Percentiles rank a stretch among this genome's conserved stretches.
Evolutionary conservation across 345 rosid genomes (phyloP).

Genomic region (Ricinus communis): DNA sequence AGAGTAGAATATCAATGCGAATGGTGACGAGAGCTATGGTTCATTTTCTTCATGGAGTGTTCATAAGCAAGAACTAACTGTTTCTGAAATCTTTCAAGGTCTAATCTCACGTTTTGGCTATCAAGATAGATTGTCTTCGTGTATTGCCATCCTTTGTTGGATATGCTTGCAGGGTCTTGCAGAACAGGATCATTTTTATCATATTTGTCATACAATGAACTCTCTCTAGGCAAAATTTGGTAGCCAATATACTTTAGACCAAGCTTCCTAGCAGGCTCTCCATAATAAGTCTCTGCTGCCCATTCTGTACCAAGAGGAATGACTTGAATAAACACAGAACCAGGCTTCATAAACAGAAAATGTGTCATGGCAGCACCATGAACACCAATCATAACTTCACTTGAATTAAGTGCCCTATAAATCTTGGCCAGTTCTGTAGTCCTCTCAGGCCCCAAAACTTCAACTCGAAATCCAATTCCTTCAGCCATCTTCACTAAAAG

Average conservation of each 20-base stretch:
- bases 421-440: constrained; percentile 71
- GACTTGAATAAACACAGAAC: constrained; percentile 70
- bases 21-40: neutral
- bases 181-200: constrained; percentile 61
- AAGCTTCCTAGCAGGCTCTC: constrained; percentile 72
- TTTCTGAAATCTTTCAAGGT: constrained; percentile 57
- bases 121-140: constrained; percentile 73
- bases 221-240: constrained; percentile 56
- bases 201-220: constrained; percentile 61
- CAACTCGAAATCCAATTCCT: constrained; percentile 56
- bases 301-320: constrained; percentile 82
- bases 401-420: constrained; percentile 53
- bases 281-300: constrained; percentile 87
- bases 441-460: constrained; percentile 51
- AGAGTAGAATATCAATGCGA: neutral
- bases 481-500: constrained; percentile 54
- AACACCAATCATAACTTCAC: constrained; percentile 80
- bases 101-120: constrained; percentile 59
- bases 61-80: constrained; percentile 49
- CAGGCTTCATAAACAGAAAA: constrained; percentile 71
- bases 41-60: constrained; percentile 31
- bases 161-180: constrained; percentile 56
- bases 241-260: constrained; percentile 69
- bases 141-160: constrained; percentile 70
- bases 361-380: constrained; percentile 97